A percentile compares a stretch with the other conserved stretches of the same genome.
Evolutionary conservation across 2,329 filamentous ascomycete genomes (phyloP).

Genomic region (Arthrocladium fulminans): DNA sequence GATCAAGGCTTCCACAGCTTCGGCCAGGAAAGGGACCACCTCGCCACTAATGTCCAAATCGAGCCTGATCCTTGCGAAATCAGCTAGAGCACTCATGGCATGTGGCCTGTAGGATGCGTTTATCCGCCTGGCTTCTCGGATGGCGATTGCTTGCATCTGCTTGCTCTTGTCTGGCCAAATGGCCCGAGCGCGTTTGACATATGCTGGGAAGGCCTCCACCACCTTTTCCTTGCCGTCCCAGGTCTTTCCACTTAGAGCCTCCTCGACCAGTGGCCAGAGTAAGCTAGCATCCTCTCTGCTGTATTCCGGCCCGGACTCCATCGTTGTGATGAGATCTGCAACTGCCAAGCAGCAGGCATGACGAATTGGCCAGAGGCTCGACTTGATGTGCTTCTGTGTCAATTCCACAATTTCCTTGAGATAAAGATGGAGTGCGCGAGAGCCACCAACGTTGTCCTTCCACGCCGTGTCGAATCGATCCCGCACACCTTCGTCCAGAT

Average conservation of each 20-base stretch:
- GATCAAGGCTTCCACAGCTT: conserved; percentile 51
- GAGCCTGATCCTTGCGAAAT: conserved; percentile 57
- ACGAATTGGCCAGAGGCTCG: conserved; percentile 80
- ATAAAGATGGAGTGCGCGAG: conserved; percentile 72
- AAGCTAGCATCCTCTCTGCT: conserved; percentile 50
- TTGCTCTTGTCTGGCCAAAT: conserved; percentile 50
- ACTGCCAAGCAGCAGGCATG: conserved; percentile 77
- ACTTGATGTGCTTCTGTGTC: conserved; percentile 60
- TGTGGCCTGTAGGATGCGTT: conserved; percentile 75
- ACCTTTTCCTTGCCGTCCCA: conserved; percentile 88
- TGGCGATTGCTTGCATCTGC: conserved; percentile 64
- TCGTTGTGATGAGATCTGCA: conserved; percentile 61
- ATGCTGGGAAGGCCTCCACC: conserved; percentile 67
- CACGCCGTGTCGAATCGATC: conserved; percentile 79
- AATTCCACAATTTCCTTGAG: conserved; percentile 70
- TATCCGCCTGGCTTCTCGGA: conserved; percentile 84
- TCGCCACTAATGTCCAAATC: conserved; percentile 62
- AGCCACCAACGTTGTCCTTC: conserved; percentile 82
- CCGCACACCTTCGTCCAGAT: conserved; percentile 68
- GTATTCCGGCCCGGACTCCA: conserved; percentile 44
- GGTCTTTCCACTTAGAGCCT: conserved; percentile 75
- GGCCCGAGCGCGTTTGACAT: conserved; percentile 56
- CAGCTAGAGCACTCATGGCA: conserved; percentile 63
- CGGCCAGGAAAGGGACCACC: conserved; percentile 46
- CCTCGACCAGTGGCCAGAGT: conserved; percentile 78